Evolutionary conservation across 257 asterid species (phyloP).

Genomic region (Perilla frutescens): DNA sequence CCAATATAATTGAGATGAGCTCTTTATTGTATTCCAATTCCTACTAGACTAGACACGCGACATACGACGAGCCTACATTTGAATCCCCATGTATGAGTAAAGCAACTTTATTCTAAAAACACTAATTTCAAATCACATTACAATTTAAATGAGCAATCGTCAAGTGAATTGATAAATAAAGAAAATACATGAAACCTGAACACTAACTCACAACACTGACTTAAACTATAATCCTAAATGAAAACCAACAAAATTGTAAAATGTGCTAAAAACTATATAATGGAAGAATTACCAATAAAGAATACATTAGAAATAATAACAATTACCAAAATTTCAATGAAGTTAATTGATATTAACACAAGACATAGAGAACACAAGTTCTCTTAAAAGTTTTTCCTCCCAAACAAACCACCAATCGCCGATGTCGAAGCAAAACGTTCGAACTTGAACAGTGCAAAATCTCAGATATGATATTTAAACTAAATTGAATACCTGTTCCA

Average conservation of each 20-base stretch:
- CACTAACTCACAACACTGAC: background rate
- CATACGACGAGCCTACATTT: background rate
- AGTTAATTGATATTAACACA: background rate
- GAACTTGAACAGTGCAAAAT: background rate
- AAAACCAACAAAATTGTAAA: background rate
- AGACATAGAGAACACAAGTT: background rate
- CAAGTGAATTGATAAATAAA: background rate
- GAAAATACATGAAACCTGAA: background rate
- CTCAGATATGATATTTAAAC: background rate
- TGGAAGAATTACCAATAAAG: background rate
- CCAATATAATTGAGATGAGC: background rate
- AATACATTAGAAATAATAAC: background rate
- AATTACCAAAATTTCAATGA: background rate
- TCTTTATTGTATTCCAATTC: background rate
- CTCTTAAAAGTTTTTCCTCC: background rate
- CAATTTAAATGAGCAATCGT: background rate
- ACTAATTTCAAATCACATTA: background rate
- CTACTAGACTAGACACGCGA: background rate
- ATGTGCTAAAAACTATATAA: background rate
- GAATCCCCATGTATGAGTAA: background rate
- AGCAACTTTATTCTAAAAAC: background rate
- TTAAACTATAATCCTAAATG: background rate
- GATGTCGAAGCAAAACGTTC: background rate
- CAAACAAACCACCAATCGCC: background rate
- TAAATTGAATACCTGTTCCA: slow-evolving; percentile 62